phyloP scores from a whole-genome alignment of 305 asterid species.

The Withania somnifera region DNA sequence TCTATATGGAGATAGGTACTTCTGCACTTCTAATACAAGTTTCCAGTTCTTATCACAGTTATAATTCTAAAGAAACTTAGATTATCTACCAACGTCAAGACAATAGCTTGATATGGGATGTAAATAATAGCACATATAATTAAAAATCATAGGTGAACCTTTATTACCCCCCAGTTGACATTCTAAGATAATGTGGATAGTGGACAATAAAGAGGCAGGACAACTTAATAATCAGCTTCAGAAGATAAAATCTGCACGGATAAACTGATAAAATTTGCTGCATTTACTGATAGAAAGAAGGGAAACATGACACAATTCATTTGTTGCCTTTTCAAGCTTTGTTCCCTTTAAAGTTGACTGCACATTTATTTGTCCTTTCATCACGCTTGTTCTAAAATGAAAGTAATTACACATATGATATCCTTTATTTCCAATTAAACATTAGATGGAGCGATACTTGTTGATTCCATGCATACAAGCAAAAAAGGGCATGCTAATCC shows the following conservation, averaged over 20 bases:
- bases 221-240: neutral
- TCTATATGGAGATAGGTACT: neutral
- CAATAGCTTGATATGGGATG: neutral
- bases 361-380: no score
- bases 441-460: neutral
- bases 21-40: neutral
- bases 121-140: neutral
- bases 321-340: neutral
- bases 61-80: neutral
- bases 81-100: neutral
- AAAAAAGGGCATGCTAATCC: slow-evolving; percentile 20
- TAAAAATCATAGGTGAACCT: neutral
- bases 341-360: no score
- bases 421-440: neutral
- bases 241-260: neutral
- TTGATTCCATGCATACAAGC: neutral
- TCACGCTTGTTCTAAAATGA: neutral
- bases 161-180: neutral
- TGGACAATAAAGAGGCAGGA: neutral
- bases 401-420: neutral
- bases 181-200: neutral
- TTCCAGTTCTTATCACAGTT: neutral
- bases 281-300: neutral
- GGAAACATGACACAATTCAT: neutral
- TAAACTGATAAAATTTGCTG: neutral